phyloP scores from a whole-genome alignment of 2,329 filamentous ascomycete genomes.

The Verticillium klebahnii region DNA sequence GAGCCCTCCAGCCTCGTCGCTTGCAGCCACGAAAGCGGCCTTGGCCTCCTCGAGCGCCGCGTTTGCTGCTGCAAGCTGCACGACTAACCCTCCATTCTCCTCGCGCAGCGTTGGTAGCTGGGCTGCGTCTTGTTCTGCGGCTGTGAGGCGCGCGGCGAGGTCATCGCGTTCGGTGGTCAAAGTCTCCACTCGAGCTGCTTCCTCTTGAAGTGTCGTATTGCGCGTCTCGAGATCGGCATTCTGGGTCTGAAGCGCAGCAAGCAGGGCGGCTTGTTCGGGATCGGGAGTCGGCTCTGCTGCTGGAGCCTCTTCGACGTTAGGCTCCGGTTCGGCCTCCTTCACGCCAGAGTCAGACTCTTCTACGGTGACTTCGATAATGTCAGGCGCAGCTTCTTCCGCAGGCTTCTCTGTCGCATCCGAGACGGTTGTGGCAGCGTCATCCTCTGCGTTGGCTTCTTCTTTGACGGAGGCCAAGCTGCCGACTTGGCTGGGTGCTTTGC shows the following conservation, averaged over 20 bases:
- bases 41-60: constrained; percentile 9
- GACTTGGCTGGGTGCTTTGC: neutral
- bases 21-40: constrained; percentile 9
- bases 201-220: constrained; percentile 10
- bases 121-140: constrained; percentile 7
- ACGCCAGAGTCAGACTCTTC: neutral
- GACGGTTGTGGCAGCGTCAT: neutral
- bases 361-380: neutral
- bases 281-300: neutral
- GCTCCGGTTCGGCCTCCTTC: neutral
- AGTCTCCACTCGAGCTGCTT: constrained; percentile 6
- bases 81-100: constrained; percentile 7
- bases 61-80: constrained; percentile 10
- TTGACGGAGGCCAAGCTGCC: neutral
- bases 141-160: neutral
- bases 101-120: constrained; percentile 7
- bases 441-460: neutral
- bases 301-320: neutral
- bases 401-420: neutral
- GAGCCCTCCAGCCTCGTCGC: constrained; percentile 8
- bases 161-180: constrained; percentile 11
- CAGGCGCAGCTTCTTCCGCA: neutral
- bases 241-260: constrained; percentile 2
- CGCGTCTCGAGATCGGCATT: constrained; percentile 11
- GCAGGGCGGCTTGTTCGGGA: neutral